A percentile compares a stretch with the other conserved stretches of the same genome.
Conservation (phyloP, 2,329 filamentous ascomycete species). For the Hypoxylon rubiginosum region DNA sequence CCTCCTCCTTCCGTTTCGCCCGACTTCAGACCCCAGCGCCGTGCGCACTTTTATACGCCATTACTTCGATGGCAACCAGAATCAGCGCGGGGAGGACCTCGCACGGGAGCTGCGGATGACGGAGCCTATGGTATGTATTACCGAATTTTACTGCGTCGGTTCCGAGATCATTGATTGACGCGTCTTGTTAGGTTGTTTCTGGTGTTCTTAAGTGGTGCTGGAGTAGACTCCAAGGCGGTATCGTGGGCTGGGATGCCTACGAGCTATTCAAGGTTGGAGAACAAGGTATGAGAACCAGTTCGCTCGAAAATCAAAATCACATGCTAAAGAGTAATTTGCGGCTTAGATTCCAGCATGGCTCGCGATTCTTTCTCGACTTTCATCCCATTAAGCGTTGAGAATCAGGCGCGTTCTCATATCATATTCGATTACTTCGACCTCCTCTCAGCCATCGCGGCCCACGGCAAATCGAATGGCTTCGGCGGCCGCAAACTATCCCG, state of each 20-base stretch:
- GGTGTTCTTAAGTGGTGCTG: slow-evolving; percentile 99
- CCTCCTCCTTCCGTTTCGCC: slow-evolving; percentile 92
- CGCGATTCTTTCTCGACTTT: slow-evolving; percentile 96
- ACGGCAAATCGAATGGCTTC: slow-evolving; percentile 93
- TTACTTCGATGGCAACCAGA: slow-evolving; percentile 82
- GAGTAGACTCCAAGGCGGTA: slow-evolving; percentile 89
- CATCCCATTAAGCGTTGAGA: slow-evolving; percentile 93
- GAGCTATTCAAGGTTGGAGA: slow-evolving; percentile 96
- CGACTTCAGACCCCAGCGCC: slow-evolving; percentile 90
- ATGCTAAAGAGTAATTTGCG: slow-evolving; percentile 23
- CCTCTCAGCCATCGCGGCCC: slow-evolving; percentile 88
- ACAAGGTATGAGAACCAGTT: slow-evolving; percentile 72
- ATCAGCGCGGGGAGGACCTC: slow-evolving; percentile 77
- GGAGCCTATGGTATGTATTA: slow-evolving; percentile 84
- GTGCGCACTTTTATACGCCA: slow-evolving; percentile 93
- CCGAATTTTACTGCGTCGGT: slow-evolving; percentile 12
- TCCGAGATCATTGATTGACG: slow-evolving; percentile 15
- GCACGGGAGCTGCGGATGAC: slow-evolving; percentile 90
- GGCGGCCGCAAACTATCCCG: slow-evolving; percentile 93
- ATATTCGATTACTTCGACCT: slow-evolving; percentile 98
- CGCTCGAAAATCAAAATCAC: slow-evolving; percentile 1
- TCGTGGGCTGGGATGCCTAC: slow-evolving; percentile 97
- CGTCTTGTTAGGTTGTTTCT: slow-evolving; percentile 80
- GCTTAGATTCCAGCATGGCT: slow-evolving; percentile 88
- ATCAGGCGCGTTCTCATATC: slow-evolving; percentile 85